phyloP scores from a whole-genome alignment of 2,329 filamentous ascomycete species.

The Ophiosphaerella herpotricha region DNA sequence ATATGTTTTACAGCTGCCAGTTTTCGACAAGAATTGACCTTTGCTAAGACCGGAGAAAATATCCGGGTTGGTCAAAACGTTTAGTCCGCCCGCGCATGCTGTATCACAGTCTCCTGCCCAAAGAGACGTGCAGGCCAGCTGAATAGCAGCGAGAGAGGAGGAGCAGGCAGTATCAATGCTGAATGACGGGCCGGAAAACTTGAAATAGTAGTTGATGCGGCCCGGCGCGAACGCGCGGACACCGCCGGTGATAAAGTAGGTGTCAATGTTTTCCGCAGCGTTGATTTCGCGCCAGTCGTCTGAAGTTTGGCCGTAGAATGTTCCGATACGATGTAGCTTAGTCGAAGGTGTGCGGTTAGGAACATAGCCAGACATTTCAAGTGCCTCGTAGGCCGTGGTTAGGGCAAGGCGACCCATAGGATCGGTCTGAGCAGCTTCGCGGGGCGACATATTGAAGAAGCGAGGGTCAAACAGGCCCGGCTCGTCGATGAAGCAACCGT shows the following conservation, averaged over 20 bases:
- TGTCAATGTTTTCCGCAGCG: conserved; percentile 71
- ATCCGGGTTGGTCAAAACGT: conserved; percentile 79
- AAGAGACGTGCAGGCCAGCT: conserved; percentile 72
- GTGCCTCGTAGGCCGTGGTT: conserved; percentile 77
- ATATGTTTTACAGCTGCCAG: conserved; percentile 77
- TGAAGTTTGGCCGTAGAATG: conserved; percentile 75
- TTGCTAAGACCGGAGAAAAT: conserved; percentile 76
- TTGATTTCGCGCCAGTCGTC: conserved; percentile 81
- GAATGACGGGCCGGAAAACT: conserved; percentile 73
- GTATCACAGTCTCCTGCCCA: conserved; percentile 80
- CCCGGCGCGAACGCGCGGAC: conserved; percentile 66
- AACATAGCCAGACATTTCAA: conserved; percentile 80
- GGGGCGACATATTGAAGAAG: conserved; percentile 86
- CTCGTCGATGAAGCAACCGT: conserved; percentile 76
- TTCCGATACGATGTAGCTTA: conserved; percentile 67
- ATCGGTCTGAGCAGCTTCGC: conserved; percentile 79
- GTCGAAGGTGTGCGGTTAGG: conserved; percentile 73
- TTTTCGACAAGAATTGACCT: conserved; percentile 78
- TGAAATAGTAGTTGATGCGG: conserved; percentile 76
- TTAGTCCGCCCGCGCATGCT: conserved; percentile 77
- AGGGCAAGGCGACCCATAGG: conserved; percentile 79
- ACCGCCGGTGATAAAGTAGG: conserved; percentile 69
- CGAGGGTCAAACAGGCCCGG: conserved; percentile 79
- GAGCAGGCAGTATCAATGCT: conserved; percentile 81
- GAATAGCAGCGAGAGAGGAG: conserved; percentile 72